These are phyloP conservation scores for Fusarium tanahbumbuense DNA, from an alignment of 2,329 filamentous ascomycete genomes.

Conservation along the genomic window DNA sequence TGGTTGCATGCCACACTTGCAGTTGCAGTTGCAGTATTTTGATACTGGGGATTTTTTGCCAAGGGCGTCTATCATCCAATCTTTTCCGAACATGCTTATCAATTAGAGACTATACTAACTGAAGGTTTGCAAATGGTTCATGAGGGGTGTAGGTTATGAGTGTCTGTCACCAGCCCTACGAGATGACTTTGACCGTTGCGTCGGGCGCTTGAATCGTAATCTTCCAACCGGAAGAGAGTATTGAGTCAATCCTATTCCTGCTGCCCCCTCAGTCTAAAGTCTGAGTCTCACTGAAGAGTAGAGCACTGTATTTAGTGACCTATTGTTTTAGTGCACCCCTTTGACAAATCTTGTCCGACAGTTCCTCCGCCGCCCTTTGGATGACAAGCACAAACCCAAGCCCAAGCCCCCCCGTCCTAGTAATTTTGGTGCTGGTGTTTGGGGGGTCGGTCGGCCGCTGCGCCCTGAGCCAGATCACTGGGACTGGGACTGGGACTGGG, in stretches of 20 bases:
- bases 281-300: not conserved
- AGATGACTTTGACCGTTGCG: slow-evolving; percentile 13
- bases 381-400: slow-evolving; percentile 19
- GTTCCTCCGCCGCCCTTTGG: slow-evolving; percentile 19
- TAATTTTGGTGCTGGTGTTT: slow-evolving; percentile 13
- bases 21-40: not conserved
- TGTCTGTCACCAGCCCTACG: slow-evolving; percentile 27
- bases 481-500: slow-evolving; percentile 20
- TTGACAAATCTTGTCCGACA: slow-evolving; percentile 23
- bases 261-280: slow-evolving; percentile 4
- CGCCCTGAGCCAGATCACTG: slow-evolving; percentile 41
- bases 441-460: slow-evolving; percentile 25
- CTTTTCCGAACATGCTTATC: slow-evolving; percentile 30
- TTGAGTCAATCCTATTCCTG: not conserved
- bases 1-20: slow-evolving; percentile 25
- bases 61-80: slow-evolving; percentile 15
- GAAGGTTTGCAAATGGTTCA: not conserved
- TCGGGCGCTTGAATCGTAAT: slow-evolving; percentile 24
- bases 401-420: not conserved
- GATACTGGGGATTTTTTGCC: slow-evolving; percentile 4
- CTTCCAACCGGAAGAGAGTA: slow-evolving; percentile 18
- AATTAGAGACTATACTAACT: not conserved
- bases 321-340: slow-evolving; percentile 8
- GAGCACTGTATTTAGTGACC: not conserved
- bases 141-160: not conserved